Evolutionary conservation across 176 grass and related monocot genomes (phyloP).

Genomic region (Triticum urartu): DNA sequence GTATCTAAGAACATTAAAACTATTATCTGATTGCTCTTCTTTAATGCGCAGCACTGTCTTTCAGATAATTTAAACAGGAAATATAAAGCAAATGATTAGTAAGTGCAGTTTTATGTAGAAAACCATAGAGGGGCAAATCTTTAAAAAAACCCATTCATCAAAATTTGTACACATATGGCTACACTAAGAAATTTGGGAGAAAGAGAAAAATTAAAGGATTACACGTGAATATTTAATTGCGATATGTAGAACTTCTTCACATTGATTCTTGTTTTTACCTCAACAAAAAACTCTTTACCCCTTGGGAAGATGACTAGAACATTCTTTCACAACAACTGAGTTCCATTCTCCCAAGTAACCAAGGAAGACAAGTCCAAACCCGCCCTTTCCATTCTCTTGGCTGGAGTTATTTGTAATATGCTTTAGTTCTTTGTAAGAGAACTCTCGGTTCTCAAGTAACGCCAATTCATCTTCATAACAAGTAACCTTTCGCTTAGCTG

Average conservation of each 20-base stretch:
- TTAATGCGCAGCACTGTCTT: not conserved
- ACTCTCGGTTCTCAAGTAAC: conserved; percentile 39
- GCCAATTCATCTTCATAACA: not conserved
- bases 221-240: not conserved
- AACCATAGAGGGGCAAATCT: not conserved
- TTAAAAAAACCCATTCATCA: not conserved
- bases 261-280: conserved; percentile 36
- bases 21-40: not conserved
- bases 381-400: conserved; percentile 51
- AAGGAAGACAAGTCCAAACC: conserved; percentile 60
- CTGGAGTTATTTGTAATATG: conserved; percentile 51
- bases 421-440: conserved; percentile 55
- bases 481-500: conserved; percentile 4
- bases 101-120: not conserved
- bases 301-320: conserved; percentile 40
- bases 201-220: not conserved
- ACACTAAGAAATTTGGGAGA: not conserved
- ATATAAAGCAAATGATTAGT: not conserved
- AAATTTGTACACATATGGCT: not conserved
- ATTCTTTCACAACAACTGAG: conserved; percentile 58
- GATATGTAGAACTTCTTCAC: not conserved
- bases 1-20: not conserved
- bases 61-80: not conserved
- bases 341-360: conserved; percentile 50
- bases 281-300: conserved; percentile 46